These are phyloP conservation scores for Lagenaria siceraria DNA, from an alignment of 306 rosid species.

Conservation along the genomic window DNA sequence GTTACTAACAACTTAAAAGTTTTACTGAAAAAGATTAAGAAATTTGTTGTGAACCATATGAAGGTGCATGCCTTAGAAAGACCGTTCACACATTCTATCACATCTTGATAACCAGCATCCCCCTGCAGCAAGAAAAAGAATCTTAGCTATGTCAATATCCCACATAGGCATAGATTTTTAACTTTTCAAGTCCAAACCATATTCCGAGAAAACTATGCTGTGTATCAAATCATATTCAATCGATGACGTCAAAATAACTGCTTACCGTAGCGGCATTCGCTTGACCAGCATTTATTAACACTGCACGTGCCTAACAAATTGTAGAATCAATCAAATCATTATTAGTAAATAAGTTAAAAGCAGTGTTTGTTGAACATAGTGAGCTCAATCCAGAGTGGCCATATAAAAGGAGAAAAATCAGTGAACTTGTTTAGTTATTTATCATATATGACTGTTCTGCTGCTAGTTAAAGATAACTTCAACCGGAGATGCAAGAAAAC, in stretches of 20 bases:
- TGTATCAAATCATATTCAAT: neutral
- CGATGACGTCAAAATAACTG: neutral
- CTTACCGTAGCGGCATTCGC: constrained; percentile 93
- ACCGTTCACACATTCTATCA: constrained; percentile 42
- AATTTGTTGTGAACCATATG: neutral
- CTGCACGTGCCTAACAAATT: constrained; percentile 72
- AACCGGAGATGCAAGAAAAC: neutral
- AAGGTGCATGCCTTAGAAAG: constrained; percentile 56
- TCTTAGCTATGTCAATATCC: constrained; percentile 7
- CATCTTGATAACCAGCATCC: constrained; percentile 72
- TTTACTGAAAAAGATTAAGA: neutral
- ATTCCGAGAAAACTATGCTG: too few species aligned
- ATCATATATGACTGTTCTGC: neutral
- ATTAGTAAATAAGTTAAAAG: neutral
- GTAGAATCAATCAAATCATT: neutral
- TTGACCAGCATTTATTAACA: constrained; percentile 91
- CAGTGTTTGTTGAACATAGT: neutral
- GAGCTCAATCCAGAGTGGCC: too few species aligned
- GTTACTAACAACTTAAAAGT: neutral
- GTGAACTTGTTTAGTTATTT: neutral
- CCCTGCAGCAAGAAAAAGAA: constrained; percentile 45
- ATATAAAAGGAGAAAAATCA: neutral
- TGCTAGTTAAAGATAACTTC: neutral
- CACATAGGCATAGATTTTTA: neutral
- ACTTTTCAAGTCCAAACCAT: neutral